Base-by-base conservation (phyloP, 2,329 filamentous ascomycete species). In the Calonectria pseudoreteaudii region DNA sequence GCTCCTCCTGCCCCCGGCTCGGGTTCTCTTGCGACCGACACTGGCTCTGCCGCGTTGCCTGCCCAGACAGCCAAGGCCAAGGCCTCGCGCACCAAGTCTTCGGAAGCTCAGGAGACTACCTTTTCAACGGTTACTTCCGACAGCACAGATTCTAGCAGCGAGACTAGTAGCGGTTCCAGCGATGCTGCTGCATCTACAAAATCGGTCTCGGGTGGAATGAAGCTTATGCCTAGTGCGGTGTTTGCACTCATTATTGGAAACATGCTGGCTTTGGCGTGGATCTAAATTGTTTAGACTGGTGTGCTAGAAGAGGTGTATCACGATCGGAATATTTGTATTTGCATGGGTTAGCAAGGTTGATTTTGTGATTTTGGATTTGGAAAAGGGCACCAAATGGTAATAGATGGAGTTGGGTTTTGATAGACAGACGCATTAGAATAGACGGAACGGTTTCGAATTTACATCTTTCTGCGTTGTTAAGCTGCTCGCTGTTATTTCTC, bases 331-430 rank as follows among this genome's bases (percentile, higher is more conserved):
- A 16, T 10, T 26, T 36, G 23, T 8, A 64, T 52, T 53, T 70
- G 47, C 68, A 70, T 56, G 34, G 68, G 47, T 56, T 65, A 64
- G 58, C 58, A 56, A 14, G 23, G 36, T 47, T 47, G 58, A 20
- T 65, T 70, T 65, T 16, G 50, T 47, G 50, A 11, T 68, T 50
- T 56, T 23, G 28, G 14, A 65, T 4, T n/a, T 2, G 28, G 9
- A 56, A 8, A 38, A 18, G 14, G 31, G 53, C 53, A 58, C 14
- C 30, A 36, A 36, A n/a, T 36, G 11, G 34, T 38, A 16, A 16
- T 16, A 11, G 14, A 20, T 7, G 56, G n/a, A 60, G 20, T 60
- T 56, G 38, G 8, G 26, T 23, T 8, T 13, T 60, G 26, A 38
- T 60, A 38, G 16, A 1, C 13, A 26, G 14, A 38, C 38, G 56